Conservation (phyloP, 148 eudicot genomes). For the Dysphania ambrosioides region DNA sequence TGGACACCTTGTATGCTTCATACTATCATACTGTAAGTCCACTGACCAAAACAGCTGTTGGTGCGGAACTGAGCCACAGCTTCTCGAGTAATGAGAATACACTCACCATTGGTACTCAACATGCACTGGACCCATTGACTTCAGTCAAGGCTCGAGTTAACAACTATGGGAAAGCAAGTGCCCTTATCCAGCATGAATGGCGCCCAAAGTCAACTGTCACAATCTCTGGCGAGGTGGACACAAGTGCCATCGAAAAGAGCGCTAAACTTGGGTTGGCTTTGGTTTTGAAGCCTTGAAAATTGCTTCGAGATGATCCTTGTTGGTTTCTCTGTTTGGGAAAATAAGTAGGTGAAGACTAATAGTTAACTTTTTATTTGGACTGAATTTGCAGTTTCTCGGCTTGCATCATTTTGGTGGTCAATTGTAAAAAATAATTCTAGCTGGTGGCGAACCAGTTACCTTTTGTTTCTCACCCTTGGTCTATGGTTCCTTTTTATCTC, state of each 20-base stretch:
- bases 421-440: constrained; percentile 35
- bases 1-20: constrained; percentile 52
- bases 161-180: constrained; percentile 66
- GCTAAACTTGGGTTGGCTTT: constrained; percentile 70
- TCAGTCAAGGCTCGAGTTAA: constrained; percentile 59
- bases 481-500: constrained; percentile 6
- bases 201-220: constrained; percentile 68
- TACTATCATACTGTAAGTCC: constrained; percentile 75
- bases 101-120: constrained; percentile 69
- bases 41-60: constrained; percentile 68
- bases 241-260: constrained; percentile 76
- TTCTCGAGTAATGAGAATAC: constrained; percentile 69
- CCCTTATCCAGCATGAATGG: constrained; percentile 76
- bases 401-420: constrained; percentile 28
- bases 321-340: constrained; percentile 28
- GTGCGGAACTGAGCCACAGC: constrained; percentile 69
- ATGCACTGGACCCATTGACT: constrained; percentile 62
- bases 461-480: constrained; percentile 14
- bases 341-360: constrained; percentile 22
- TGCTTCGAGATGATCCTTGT: constrained; percentile 4
- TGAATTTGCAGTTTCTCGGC: constrained; percentile 25
- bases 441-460: constrained; percentile 26
- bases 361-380: constrained; percentile 8
- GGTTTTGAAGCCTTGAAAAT: constrained; percentile 62
- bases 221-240: constrained; percentile 75